Conservation (phyloP, 192 early-diverging fungal species). For the Coemansia sp. region DNA sequence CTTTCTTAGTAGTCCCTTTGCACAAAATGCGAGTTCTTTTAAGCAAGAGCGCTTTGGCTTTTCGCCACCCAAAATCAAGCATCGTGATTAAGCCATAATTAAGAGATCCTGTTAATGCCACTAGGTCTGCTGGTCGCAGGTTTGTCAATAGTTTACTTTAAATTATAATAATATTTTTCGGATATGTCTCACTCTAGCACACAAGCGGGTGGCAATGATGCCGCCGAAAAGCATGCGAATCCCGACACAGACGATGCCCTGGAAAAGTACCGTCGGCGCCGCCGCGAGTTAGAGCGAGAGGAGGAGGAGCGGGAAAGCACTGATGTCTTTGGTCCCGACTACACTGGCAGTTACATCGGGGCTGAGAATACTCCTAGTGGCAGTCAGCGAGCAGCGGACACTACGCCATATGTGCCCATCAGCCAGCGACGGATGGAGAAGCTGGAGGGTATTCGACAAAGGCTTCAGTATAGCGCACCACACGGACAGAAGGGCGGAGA, state of each 20-base stretch:
- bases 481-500: neutral
- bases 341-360: neutral
- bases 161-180: neutral
- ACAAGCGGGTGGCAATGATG: neutral
- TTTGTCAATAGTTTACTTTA: neutral
- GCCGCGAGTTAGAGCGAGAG: conserved; percentile 42
- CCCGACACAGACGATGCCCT: conserved; percentile 15
- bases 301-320: conserved; percentile 17
- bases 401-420: conserved; percentile 18
- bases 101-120: neutral
- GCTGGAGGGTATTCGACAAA: conserved; percentile 28
- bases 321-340: neutral
- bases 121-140: neutral
- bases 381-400: neutral
- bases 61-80: neutral
- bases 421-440: conserved; percentile 36
- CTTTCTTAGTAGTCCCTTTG: neutral
- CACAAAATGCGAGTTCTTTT: neutral
- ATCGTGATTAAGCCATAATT: neutral
- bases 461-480: conserved; percentile 12
- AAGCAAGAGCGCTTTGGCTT: conserved; percentile 1
- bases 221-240: neutral
- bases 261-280: conserved; percentile 48
- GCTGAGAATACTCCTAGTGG: neutral
- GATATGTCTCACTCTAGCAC: neutral